phyloP scores from a whole-genome alignment of 2,329 filamentous ascomycete species.

The Paraphaeosphaeria minitans region DNA sequence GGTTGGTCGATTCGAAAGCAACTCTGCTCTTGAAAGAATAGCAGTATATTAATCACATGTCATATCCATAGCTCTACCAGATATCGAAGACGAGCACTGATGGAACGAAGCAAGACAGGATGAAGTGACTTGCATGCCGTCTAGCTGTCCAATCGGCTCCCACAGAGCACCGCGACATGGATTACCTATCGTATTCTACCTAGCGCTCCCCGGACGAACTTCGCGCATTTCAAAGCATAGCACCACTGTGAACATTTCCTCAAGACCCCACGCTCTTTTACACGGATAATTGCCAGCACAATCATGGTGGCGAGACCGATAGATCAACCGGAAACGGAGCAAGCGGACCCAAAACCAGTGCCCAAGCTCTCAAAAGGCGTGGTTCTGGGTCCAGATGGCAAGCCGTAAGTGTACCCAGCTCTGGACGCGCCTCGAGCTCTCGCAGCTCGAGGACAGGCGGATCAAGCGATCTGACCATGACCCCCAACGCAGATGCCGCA shows the following conservation, averaged over 20 bases:
- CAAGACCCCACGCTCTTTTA: constrained; percentile 11
- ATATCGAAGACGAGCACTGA: neutral
- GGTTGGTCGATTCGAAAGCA: constrained; percentile 1
- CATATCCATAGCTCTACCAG: no score
- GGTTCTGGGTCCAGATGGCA: constrained; percentile 78
- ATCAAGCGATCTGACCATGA: constrained; percentile 5
- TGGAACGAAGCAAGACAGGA: neutral
- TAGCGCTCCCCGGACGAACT: constrained; percentile 9
- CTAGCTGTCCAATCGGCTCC: constrained; percentile 1
- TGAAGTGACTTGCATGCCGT: neutral
- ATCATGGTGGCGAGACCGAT: constrained; percentile 31
- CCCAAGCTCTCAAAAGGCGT: constrained; percentile 72
- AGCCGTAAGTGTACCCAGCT: constrained; percentile 66
- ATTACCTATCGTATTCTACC: no score
- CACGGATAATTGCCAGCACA: neutral
- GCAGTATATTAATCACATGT: neutral
- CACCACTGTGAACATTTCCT: neutral
- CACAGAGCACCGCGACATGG: constrained; percentile 5
- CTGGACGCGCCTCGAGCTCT: constrained; percentile 23
- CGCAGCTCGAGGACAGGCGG: neutral
- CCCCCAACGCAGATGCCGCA: constrained; percentile 63
- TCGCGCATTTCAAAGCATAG: constrained; percentile 16
- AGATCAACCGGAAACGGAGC: constrained; percentile 33
- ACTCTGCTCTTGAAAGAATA: neutral
- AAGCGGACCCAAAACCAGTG: constrained; percentile 38